Evolutionary conservation across 139 green algal species (phyloP), one percentile per base, ranked within the genome.

Genomic region (Coelastrella sp.): DNA sequence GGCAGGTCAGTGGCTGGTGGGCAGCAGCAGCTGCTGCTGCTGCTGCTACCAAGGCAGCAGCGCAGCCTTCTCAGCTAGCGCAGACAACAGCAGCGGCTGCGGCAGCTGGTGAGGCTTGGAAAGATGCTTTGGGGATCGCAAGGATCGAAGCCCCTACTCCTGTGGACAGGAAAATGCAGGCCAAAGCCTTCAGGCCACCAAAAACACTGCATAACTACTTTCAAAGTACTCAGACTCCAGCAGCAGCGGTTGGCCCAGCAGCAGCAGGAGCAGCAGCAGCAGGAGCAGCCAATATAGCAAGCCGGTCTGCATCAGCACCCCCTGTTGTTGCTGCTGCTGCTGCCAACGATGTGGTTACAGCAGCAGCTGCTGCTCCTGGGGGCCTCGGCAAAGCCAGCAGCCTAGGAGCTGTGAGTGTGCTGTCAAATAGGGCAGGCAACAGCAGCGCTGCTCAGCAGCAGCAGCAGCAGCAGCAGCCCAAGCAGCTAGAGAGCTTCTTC

Each of bases 151-250:
- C 80, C 10, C 79, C 91, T 7, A 91, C 93, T 0, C 93, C 94
- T 8, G 93, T 97, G 58, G 91, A 96, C 61, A 84, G 66, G 7
- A 90, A 86, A 32, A 65, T 73, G 10, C 73, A 94, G 79, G 81
- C 84, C 7, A 95, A 92, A 71, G 95, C 94, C 0, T 93, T 94
- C 66, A 91, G 92, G 32, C 85, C 93, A 5, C 94, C 94, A 10
- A 93, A 90, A 58, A 96, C 92, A 1, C 60, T 97, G 54, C 86
- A 92, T 14, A 89, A 92, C 73, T 97, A 95, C 85, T 96, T 97
- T 83, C n/a, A 64, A 11, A 60, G 10, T 6, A n/a, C 22, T 13
- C 11, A 23, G 57, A 11, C 83, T 80, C 32, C 83, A 80, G 78
- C 65, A 75, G 87, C 58, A 56, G 73, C 7, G 20, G 73, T 3